Base-by-base conservation (phyloP, 495 filamentous ascomycete species). In the Aspergillus steynii region DNA sequence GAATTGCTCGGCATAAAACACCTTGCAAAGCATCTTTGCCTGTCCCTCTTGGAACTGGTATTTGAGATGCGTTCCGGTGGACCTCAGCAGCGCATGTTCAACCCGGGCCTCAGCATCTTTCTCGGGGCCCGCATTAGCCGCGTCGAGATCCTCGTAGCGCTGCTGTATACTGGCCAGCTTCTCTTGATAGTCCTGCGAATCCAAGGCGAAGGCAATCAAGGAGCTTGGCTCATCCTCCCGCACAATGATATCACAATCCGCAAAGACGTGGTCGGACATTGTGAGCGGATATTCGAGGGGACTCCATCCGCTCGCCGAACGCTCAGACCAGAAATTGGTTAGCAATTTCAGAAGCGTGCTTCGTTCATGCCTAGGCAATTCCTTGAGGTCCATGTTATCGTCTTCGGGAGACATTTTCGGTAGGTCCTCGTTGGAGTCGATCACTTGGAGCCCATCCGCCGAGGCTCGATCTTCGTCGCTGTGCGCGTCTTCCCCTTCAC, bases 1-100 rank as follows among this genome's bases (percentile, higher is more conserved):
- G 62, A 99, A 99, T 67, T 97, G 93, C 71, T 98, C 94, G 2
- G 94, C 95, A 68, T 92, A 98, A 72, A 98, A 97, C 49, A 99
- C 91, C 71, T 98, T 98, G 80, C 96, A 97, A 32, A 92, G 87
- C 87, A 97, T 97, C 68, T 89, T 92, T 3, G 94, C 94, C 7
- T 90, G 85, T 5, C 94, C 92, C 69, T 97, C 91, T 47, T 88
- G 84, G 72, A 97, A 97, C 62, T 96, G 91, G 71, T 96, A 98
- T 70, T 94, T 94, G 60, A 96, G 85, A 73, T 99, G 94, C 14
- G 91, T 96, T 27, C 92, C 91, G 1, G 91, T 95, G 15, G 86
- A 80, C 59, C 92, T 85, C 34, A 96, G 80, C 42, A 99, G 81
- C 8, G 88, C 90, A 58, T 85, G 83, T 65, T 95, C 91, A 1